phyloP scores from a whole-genome alignment of 1,139 yeast genomes.

The Geotrichum australiense region DNA sequence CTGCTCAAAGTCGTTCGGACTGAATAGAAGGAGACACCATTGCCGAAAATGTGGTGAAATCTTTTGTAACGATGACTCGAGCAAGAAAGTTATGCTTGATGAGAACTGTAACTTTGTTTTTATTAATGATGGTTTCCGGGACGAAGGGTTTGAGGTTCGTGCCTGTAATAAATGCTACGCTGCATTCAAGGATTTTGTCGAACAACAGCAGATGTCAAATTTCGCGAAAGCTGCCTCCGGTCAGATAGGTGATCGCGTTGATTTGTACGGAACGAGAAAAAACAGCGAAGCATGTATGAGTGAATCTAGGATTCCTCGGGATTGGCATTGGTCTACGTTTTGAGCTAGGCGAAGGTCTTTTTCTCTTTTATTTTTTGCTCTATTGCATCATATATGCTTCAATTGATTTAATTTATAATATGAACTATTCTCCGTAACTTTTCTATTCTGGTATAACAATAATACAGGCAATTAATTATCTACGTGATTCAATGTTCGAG shows the following conservation, averaged over 20 bases:
- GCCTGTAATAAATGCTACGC: constrained; percentile 72
- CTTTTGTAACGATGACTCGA: constrained; percentile 64
- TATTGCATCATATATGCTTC: too few relatives aligned
- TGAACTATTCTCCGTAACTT: too few relatives aligned
- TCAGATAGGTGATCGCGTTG: not conserved
- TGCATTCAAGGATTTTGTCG: constrained; percentile 44
- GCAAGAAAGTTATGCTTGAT: constrained; percentile 49
- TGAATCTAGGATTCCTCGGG: constrained; percentile 31
- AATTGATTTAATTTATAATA: too few relatives aligned
- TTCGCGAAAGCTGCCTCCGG: not conserved
- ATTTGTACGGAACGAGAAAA: constrained; percentile 1
- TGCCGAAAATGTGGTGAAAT: constrained; percentile 92
- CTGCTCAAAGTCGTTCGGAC: constrained; percentile 42
- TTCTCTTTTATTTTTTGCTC: too few relatives aligned
- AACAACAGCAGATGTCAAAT: constrained; percentile 4
- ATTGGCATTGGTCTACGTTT: constrained; percentile 42
- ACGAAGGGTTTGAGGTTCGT: constrained; percentile 50
- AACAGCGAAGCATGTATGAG: constrained; percentile 3
- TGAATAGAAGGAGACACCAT: constrained; percentile 65
- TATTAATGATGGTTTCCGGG: too few relatives aligned
- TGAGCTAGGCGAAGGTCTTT: too few relatives aligned
- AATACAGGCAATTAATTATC: too few relatives aligned
- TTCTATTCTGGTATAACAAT: too few relatives aligned
- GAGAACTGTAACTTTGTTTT: constrained; percentile 70
- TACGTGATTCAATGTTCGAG: too few relatives aligned